Evolutionary conservation across 139 green algal genomes (phyloP), one percentile per base, ranked within the genome.

Genomic region (Micractinium conductrix): DNA sequence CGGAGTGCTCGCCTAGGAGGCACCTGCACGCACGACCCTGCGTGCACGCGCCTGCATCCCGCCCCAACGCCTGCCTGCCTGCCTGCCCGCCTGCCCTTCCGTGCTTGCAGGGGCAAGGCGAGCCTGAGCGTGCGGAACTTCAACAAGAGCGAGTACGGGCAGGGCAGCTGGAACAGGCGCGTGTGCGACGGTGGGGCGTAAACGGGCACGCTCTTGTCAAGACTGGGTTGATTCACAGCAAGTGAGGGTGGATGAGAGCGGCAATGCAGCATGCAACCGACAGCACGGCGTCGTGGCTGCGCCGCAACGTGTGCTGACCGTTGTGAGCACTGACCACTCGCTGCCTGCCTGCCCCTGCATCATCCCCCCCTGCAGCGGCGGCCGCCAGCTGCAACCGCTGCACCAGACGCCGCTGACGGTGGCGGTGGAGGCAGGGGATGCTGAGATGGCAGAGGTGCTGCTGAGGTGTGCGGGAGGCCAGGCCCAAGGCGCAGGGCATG

Each of bases 321-420:
- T 16, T 28, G 26, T 62, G 6, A 16, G 10, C 53, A 21, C 53
- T 30, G 2, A 21, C 6, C 53, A 19, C 53, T 22, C 8, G 19
- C 16, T 10, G 12, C 16, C 12, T 58, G 48, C 48, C 48, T 58
- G 53, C 53, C 26, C 8, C 53, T 62, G 53, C n/a, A n/a, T n/a
- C n/a, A n/a, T n/a, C n/a, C n/a, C 33, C 35, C 65, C 68, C 37
- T 53, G 76, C 76, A 82, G 76, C 38, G 76, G 28, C 4, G 76
- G 76, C 9, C 62, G 62, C 26, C 76, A 63, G 22, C 81, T 94
- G 35, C 79, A 87, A 83, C 91, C 90, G 5, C 82, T 92, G 68
- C 89, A 94, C 81, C 90, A 92, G 87, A 84, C 84, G 43, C 81
- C 86, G 16, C 85, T 92, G 53, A 83, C 88, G 33, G 1, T 91